phyloP scores from a whole-genome alignment of 2,329 filamentous ascomycete genomes.

The Aurifilum marmelostoma region DNA sequence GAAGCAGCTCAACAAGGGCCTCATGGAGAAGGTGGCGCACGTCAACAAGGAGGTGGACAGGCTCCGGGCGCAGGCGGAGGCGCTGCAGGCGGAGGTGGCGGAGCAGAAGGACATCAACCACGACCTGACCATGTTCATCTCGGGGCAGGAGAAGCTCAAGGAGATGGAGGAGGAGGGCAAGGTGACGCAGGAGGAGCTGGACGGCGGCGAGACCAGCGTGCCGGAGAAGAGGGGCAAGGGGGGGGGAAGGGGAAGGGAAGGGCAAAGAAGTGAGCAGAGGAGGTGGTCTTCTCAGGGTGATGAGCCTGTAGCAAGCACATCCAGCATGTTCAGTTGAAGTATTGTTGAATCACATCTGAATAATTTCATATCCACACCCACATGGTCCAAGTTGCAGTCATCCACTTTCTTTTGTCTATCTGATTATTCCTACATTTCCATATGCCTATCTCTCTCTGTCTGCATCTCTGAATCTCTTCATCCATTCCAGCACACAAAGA shows the following conservation, averaged over 20 bases:
- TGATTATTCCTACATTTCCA: too few relatives aligned
- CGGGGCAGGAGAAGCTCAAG: slow-evolving; percentile 77
- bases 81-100: slow-evolving; percentile 63
- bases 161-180: slow-evolving; percentile 65
- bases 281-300: background rate
- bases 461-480: too few relatives aligned
- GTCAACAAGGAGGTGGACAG: slow-evolving; percentile 65
- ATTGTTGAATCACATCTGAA: too few relatives aligned
- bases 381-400: too few relatives aligned
- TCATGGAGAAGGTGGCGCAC: slow-evolving; percentile 81
- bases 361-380: too few relatives aligned
- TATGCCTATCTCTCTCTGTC: too few relatives aligned
- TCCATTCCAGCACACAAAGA: too few relatives aligned
- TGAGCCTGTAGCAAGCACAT: too few relatives aligned
- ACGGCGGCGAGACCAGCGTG: slow-evolving; percentile 71
- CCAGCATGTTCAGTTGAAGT: too few relatives aligned
- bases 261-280: background rate
- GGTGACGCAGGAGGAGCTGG: slow-evolving; percentile 70
- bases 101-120: slow-evolving; percentile 86
- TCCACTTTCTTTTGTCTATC: too few relatives aligned
- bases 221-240: slow-evolving; percentile 58
- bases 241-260: slow-evolving; percentile 52
- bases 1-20: slow-evolving; percentile 77
- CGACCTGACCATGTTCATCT: slow-evolving; percentile 86
- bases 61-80: slow-evolving; percentile 60